Evolutionary conservation across 1,284 basidiomycete genomes (phyloP).

Genomic region (Rhodotorula sp.): DNA sequence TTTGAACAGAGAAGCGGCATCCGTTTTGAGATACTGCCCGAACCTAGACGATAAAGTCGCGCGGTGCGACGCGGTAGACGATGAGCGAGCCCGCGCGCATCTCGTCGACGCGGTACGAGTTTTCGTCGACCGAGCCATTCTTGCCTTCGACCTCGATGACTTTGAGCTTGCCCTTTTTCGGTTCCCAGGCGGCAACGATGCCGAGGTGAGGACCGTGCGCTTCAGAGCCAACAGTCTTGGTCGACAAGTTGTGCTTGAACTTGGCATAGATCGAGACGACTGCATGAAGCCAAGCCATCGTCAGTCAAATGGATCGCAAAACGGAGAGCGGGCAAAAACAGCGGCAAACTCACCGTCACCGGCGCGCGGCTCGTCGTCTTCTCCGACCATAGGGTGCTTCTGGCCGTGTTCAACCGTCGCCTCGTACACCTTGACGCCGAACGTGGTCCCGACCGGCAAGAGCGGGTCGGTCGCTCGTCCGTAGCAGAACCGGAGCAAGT

Average conservation of each 20-base stretch:
- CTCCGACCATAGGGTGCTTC: conserved; percentile 8
- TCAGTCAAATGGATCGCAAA: neutral
- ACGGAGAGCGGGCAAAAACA: neutral
- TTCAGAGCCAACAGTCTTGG: conserved; percentile 60
- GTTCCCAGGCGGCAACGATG: conserved; percentile 75
- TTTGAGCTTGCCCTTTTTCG: conserved; percentile 77
- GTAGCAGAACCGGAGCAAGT: conserved; percentile 34
- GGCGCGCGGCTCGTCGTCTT: conserved; percentile 29
- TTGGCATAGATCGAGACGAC: conserved; percentile 62
- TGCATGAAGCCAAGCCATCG: neutral
- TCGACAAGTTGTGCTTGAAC: conserved; percentile 81
- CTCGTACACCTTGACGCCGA: conserved; percentile 27
- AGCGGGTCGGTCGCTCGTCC: conserved; percentile 27
- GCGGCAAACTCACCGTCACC: conserved; percentile 29
- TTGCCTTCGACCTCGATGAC: conserved; percentile 62
- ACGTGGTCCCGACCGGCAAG: conserved; percentile 11
- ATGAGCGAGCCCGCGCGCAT: conserved; percentile 74
- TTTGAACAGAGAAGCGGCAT: too few species aligned
- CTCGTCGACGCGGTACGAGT: conserved; percentile 82
- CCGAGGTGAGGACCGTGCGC: conserved; percentile 64
- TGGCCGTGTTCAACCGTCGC: conserved; percentile 12
- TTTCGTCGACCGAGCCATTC: conserved; percentile 67
- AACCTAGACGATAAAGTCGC: conserved; percentile 8
- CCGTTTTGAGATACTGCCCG: neutral
- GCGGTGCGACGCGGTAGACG: conserved; percentile 41